Base-by-base conservation (phyloP, 2,329 filamentous ascomycete genomes). In the Anisogramma anomala region DNA sequence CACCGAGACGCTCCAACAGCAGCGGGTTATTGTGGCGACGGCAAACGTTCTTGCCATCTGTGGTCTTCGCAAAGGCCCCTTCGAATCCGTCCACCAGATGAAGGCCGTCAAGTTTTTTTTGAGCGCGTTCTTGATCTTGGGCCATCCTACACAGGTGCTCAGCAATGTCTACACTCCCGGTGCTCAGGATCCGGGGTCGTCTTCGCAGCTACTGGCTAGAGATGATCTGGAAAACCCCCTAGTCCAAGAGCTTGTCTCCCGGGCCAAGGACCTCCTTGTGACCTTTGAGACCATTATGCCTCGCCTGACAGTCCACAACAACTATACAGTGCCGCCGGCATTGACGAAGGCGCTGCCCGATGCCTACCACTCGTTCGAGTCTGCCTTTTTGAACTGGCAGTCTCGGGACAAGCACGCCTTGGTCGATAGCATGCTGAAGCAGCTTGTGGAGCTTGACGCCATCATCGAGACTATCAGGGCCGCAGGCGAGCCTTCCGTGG, bases 401-500 rank as follows among this genome's bases (percentile, higher is more conserved):
- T 79, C 84, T 2, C 74, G 83, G 39, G 84, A 89, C 55, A 84
- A 82, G 0, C 79, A 79, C 40, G 79, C 83, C 0, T 66, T 91
- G 4, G 77, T 89, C 39, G 82, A 88, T 52, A 80, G 85, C 41
- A 88, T 91, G 84, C 70, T 89, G n/a, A 72, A 84, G 53, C 83
- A 86, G 49, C 88, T 89, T 58, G 82, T 88, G 14, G 84, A 87
- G 55, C 71, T 91, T 2, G 84, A 91, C 53, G 80, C 80, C 26
- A 89, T 89, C 35, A 83, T 83, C 69, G 82, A 87, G 55, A 84
- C 81, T 3, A 82, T 91, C 56, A 87, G 86, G 57, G 79, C 86
- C 52, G 79, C 79, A 39, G 83, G 77, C 0, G 78, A 84, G 35
- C 77, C 81, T 28, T 75, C 78, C 13, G 83, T 86, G 2, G 75